These are phyloP conservation scores for Cladosporium oxysporum DNA, from an alignment of 2,329 filamentous ascomycete genomes.

Conservation along the genomic window DNA sequence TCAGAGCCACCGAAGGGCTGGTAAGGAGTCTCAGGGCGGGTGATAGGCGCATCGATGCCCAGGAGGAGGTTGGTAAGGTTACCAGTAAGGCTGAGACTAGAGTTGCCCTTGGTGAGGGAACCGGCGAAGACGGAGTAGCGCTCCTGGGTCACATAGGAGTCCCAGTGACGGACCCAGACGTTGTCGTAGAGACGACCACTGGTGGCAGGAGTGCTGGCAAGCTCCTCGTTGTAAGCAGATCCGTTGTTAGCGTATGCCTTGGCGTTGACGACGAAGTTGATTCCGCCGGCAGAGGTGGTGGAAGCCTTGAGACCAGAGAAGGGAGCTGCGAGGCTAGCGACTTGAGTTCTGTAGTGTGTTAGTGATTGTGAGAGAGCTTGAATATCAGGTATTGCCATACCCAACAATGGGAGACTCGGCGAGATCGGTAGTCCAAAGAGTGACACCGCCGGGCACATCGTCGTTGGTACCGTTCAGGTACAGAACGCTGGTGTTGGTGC, in stretches of 20 bases:
- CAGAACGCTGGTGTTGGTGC: conserved; percentile 35
- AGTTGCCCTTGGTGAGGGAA: conserved; percentile 36
- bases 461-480: conserved; percentile 32
- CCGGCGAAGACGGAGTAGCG: conserved; percentile 54
- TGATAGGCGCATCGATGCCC: conserved; percentile 29
- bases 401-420: conserved; percentile 27
- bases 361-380: neutral
- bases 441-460: conserved; percentile 33
- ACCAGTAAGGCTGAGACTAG: conserved; percentile 24
- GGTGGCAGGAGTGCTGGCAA: conserved; percentile 46
- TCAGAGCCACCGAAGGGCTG: conserved; percentile 27
- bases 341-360: conserved; percentile 26
- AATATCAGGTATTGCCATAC: conserved; percentile 17
- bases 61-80: conserved; percentile 28
- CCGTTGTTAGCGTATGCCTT: conserved; percentile 33
- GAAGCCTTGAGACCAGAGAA: conserved; percentile 43
- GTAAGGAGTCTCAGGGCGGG: conserved; percentile 29
- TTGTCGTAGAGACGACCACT: conserved; percentile 53
- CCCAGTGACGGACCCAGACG: conserved; percentile 57
- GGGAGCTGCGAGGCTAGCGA: conserved; percentile 36
- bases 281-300: conserved; percentile 30
- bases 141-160: conserved; percentile 52
- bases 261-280: conserved; percentile 32
- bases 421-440: conserved; percentile 43
- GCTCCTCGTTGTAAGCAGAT: conserved; percentile 51